A percentile compares a stretch with the other conserved stretches of the same genome.
phyloP scores from a whole-genome alignment of 2,329 filamentous ascomycete genomes.

The Alternaria ventricosa region DNA sequence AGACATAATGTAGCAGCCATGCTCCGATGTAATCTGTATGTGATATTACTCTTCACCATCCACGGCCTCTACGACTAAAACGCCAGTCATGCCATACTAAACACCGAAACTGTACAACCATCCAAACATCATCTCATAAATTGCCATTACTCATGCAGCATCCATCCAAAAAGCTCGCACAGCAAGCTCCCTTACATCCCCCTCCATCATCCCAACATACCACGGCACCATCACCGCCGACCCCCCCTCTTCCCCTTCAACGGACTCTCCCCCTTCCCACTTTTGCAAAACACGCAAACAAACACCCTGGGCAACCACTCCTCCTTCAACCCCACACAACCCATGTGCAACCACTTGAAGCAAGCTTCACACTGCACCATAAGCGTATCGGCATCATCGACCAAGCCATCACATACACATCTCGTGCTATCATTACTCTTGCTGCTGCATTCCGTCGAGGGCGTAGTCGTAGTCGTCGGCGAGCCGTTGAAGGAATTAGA shows the following conservation, averaged over 20 bases:
- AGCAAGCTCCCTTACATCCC: no score
- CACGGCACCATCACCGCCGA: neutral
- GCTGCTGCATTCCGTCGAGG: constrained; percentile 60
- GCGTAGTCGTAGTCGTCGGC: constrained; percentile 60
- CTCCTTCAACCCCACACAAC: constrained; percentile 62
- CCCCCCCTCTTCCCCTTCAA: neutral
- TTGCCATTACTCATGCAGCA: no score
- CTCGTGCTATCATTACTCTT: constrained; percentile 60
- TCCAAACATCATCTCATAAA: neutral
- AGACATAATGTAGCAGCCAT: neutral
- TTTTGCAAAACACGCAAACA: constrained; percentile 47
- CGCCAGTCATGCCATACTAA: neutral
- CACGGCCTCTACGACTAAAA: accelerated
- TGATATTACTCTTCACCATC: neutral
- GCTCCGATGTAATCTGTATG: neutral
- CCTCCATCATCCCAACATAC: no score
- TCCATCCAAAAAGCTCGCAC: no score
- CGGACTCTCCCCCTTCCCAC: constrained; percentile 3
- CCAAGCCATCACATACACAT: constrained; percentile 62
- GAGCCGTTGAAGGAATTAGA: constrained; percentile 47
- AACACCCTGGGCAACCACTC: constrained; percentile 53
- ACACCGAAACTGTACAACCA: neutral
- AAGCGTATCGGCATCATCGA: constrained; percentile 58
- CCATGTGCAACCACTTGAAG: constrained; percentile 67
- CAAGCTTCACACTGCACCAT: constrained; percentile 71